Evolutionary conservation across 1,284 basidiomycete species (phyloP), one percentile per base, ranked within the genome.

Genomic region (Abortiporus biennis): DNA sequence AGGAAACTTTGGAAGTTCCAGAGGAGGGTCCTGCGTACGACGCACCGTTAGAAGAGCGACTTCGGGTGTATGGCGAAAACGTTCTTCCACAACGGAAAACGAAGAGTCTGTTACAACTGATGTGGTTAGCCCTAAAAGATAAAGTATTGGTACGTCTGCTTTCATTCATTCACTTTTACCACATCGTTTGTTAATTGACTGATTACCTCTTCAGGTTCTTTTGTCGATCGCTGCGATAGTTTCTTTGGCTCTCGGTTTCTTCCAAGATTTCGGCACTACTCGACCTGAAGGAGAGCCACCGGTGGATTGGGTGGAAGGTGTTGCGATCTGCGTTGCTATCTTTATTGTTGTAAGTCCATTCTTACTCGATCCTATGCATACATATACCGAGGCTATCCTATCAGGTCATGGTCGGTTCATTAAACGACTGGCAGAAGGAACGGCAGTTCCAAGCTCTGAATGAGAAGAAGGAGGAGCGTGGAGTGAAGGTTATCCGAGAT

Each of bases 391-490:
- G 24, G 40, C 24, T 25, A 32, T 21, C 23, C 45, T 9, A 38
- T 13, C 35, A 84, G 81, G 81, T 95, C 47, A 63, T 91, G 32
- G 89, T 94, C 39, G 92, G 91, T 29, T 90, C 89, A 19, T 48
- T 94, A 29, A 94, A 92, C 57, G 92, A 94, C 60, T 99, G 89
- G 83, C 93, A 98, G 64, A 98, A 99, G 67, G 95, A 99, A 62
- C 81, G 82, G 5, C 95, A 99, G 66, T 98, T 99, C 69, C 84
- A 88, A 56, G 72, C 72, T 29, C 76, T 99, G 41, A 97, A 97
- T 58, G 90, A 90, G 51, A 90, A 96, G 67, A 96, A 96, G 66
- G 96, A 98, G 45, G 92, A 96, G 55, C 88, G 95, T 36, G 80
- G 79, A 8, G 84, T 98, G 56, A 97, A 96, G 65, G 87, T 92